A percentile compares a stretch with the other conserved stretches of the same genome.
phyloP scores from a whole-genome alignment of 2,329 filamentous ascomycete species.

The Geoglossum cookeanum region DNA sequence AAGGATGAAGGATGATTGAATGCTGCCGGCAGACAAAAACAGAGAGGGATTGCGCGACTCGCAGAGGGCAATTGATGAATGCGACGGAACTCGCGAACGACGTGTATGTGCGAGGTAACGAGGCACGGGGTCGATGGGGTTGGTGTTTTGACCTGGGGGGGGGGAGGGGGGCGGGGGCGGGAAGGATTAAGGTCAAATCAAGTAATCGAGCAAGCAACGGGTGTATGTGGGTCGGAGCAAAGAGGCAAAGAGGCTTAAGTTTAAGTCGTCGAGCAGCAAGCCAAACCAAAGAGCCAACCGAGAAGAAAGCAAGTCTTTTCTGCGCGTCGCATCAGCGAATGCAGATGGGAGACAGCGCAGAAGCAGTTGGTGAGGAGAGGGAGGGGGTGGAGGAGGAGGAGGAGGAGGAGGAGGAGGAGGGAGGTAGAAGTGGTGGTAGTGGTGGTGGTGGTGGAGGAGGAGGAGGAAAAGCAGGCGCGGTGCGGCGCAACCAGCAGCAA shows the following conservation, averaged over 20 bases:
- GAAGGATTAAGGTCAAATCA: neutral
- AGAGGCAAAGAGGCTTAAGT: no score
- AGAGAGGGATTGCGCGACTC: neutral
- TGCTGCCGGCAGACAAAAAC: neutral
- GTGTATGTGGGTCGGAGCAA: neutral
- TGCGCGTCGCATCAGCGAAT: neutral
- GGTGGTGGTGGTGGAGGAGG: neutral
- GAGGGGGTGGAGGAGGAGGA: conserved; percentile 7
- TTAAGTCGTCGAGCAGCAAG: conserved; percentile 8
- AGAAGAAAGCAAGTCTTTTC: conserved; percentile 1
- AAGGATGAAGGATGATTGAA: neutral
- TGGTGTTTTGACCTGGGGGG: neutral
- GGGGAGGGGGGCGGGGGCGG: neutral
- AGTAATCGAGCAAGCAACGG: neutral
- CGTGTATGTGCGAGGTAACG: neutral
- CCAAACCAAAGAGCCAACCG: conserved; percentile 9
- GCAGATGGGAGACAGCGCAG: neutral
- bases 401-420: neutral
- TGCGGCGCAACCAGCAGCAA: conserved; percentile 3
- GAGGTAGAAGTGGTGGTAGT: neutral
- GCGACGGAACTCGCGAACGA: neutral
- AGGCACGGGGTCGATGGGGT: neutral
- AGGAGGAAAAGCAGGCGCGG: conserved; percentile 7
- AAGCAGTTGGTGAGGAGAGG: neutral
- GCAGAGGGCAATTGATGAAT: neutral